These are phyloP conservation scores for Blastocystis sp. DNA, from an alignment of 352 stramenopile genomes.

Conservation along the genomic window DNA sequence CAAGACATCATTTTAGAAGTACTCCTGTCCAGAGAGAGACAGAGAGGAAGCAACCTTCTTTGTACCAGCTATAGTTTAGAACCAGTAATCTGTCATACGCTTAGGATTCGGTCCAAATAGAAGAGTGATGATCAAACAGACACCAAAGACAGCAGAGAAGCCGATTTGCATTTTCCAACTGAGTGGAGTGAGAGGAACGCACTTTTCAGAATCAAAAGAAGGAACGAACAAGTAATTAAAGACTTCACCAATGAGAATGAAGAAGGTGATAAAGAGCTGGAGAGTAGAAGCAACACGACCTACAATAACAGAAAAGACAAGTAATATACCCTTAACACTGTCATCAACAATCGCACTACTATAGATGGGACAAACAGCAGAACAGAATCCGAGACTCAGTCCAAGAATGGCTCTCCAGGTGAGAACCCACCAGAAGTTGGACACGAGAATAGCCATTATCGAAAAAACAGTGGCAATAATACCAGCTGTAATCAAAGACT, in stretches of 20 bases:
- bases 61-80: not conserved
- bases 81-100: not conserved
- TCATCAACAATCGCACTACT: slow-evolving; percentile 47
- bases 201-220: slow-evolving; percentile 14
- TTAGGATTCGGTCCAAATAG: slow-evolving; percentile 43
- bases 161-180: slow-evolving; percentile 56
- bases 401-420: slow-evolving; percentile 23
- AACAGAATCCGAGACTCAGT: slow-evolving; percentile 32
- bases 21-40: slow-evolving; percentile 44
- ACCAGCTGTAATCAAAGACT: slow-evolving; percentile 15
- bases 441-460: slow-evolving; percentile 34
- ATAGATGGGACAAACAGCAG: slow-evolving; percentile 55
- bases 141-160: slow-evolving; percentile 26
- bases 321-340: not conserved
- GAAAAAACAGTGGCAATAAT: slow-evolving; percentile 36
- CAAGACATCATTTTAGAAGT: not conserved
- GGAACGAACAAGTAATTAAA: slow-evolving; percentile 54
- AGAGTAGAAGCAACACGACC: slow-evolving; percentile 42
- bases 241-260: slow-evolving; percentile 20
- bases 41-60: slow-evolving; percentile 54
- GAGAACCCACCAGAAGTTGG: slow-evolving; percentile 55
- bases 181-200: slow-evolving; percentile 28
- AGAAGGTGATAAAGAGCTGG: slow-evolving; percentile 38
- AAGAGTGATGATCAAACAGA: slow-evolving; percentile 2
- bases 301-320: not conserved